These are phyloP conservation scores for Peterozyma toletana DNA, from an alignment of 805 yeast genomes.

Conservation along the genomic window DNA sequence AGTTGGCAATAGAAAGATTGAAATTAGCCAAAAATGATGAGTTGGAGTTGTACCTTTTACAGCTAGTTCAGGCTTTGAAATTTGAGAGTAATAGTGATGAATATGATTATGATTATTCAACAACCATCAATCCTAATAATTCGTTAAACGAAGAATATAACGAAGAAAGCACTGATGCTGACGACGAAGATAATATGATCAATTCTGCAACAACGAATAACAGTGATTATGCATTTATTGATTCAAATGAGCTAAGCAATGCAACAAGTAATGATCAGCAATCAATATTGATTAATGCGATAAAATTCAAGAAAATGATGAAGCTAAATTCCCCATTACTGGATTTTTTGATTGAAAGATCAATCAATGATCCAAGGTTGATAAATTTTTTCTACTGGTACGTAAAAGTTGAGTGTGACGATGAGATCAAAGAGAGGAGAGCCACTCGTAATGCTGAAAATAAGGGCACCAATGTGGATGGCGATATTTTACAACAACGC, in stretches of 20 bases:
- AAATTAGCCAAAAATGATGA: conserved; percentile 75
- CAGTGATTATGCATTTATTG: conserved; percentile 23
- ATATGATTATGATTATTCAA: conserved; percentile 17
- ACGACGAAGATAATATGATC: conserved; percentile 11
- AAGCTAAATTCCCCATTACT: conserved; percentile 52
- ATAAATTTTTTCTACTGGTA: conserved; percentile 92
- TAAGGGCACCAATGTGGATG: conserved; percentile 12
- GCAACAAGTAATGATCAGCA: background rate
- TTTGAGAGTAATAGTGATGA: conserved; percentile 43
- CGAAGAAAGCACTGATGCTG: conserved; percentile 7
- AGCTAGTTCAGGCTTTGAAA: conserved; percentile 85
- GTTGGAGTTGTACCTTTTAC: conserved; percentile 73
- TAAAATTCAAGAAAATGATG: conserved; percentile 12
- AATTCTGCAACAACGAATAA: conserved; percentile 10
- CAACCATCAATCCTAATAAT: conserved; percentile 11
- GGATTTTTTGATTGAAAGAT: conserved; percentile 66
- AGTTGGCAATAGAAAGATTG: conserved; percentile 83
- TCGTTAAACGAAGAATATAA: background rate
- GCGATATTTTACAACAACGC: background rate
- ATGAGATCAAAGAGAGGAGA: conserved; percentile 24
- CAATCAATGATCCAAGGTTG: conserved; percentile 55
- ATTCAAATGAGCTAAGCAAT: conserved; percentile 7
- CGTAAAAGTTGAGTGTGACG: conserved; percentile 80
- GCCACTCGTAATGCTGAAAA: conserved; percentile 3
- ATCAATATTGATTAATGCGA: background rate